phyloP scores from a whole-genome alignment of 2,329 filamentous ascomycete species.

The Hypoxylon sp. region DNA sequence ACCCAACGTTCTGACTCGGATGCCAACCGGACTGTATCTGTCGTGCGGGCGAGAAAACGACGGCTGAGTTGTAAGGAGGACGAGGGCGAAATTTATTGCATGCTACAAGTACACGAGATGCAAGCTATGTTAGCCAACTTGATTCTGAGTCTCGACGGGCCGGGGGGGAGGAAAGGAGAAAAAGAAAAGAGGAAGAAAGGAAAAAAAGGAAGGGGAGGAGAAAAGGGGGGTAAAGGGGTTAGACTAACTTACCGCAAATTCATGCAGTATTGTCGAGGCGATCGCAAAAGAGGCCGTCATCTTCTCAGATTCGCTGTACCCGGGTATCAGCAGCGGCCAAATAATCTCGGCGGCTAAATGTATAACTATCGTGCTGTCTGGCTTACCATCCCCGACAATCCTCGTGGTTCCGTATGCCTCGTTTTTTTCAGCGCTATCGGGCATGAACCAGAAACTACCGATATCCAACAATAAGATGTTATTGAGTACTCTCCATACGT shows the following conservation, averaged over 20 bases:
- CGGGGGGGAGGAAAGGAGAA: not conserved
- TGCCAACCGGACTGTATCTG: no score
- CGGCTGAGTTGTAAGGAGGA: not conserved
- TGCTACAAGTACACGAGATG: constrained; percentile 36
- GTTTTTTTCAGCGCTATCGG: not conserved
- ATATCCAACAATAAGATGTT: constrained; percentile 36
- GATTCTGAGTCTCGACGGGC: not conserved
- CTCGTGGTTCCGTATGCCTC: not conserved
- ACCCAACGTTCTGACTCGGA: no score
- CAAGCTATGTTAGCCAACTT: constrained; percentile 11
- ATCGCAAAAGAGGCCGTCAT: constrained; percentile 43
- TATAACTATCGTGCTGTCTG: constrained; percentile 5
- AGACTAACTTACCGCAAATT: constrained; percentile 48
- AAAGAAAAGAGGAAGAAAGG: no score
- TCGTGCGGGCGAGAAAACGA: not conserved
- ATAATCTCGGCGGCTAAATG: constrained; percentile 46
- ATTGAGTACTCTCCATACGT: constrained; percentile 24
- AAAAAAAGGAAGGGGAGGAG: no score
- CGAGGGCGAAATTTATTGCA: constrained; percentile 32
- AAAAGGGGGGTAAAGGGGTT: no score
- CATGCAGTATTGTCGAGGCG: constrained; percentile 49
- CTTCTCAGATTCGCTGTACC: constrained; percentile 50
- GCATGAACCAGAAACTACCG: constrained; percentile 5
- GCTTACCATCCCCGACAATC: no score
- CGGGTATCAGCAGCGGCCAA: constrained; percentile 50